Evolutionary conservation across 306 rosid genomes (phyloP), one percentile per base, ranked within the genome.

Genomic region (Prunus armeniaca): DNA sequence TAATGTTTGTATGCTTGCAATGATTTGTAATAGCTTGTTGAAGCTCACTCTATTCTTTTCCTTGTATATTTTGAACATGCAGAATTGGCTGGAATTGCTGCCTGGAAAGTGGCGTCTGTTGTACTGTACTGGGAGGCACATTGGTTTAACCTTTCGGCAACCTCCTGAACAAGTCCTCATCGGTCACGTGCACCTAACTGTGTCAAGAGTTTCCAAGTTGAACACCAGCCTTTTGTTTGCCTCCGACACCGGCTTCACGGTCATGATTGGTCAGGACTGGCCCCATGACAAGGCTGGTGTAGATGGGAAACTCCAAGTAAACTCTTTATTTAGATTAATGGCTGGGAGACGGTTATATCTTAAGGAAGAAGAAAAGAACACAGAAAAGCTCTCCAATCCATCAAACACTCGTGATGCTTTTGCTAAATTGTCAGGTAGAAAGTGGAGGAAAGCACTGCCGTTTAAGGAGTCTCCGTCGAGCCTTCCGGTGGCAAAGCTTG

Each of bases 71-170:
- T 32, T 69, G 54, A 47, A 28, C 56, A 24, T 69, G 71, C 84
- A 94, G 98, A 88, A 85, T 81, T 94, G 96, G 97, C 86, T 86
- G 87, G 97, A 94, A 77, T 74, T 89, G 71, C 85, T 94, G 64
- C 98, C 93, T 22, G 98, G 98, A 77, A 94, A 90, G 87, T 94
- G 98, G 98, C 95, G 98, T 72, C 84, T 94, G 15, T 78, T 94
- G 74, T 94, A 92, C 82, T 89, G 92, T 78, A 94, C 98, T 0
- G 98, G 98, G 80, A 92, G 54, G 91, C 98, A 94, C 87, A 84
- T 94, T 2, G 98, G 97, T 45, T 84, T 92, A 75, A 90, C 96
- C 76, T 87, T 94, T 69, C 91, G 98, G 69, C 91, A 94, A 74
- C 96, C 98, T 49, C 88, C 94, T 50, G 76, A 85, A 13, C 89